A percentile compares a stretch with the other conserved stretches of the same genome.
Conservation (phyloP, 2,329 filamentous ascomycete genomes). For the Ophiostoma australiae region DNA sequence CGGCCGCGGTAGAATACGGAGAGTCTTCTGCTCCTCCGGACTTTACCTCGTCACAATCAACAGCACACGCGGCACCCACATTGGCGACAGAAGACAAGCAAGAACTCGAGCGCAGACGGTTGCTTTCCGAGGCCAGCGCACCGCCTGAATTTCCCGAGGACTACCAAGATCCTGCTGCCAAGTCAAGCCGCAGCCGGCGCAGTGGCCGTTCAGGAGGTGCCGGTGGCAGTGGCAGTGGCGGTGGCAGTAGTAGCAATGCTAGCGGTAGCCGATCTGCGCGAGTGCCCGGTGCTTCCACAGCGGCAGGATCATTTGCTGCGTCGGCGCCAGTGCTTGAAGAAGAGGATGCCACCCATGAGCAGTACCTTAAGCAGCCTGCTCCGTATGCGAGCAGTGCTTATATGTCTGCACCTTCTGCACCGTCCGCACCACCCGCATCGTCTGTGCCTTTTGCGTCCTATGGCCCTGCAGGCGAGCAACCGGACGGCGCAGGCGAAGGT, state of each 20-base stretch:
- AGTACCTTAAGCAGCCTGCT: not conserved
- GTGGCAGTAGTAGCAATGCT: not conserved
- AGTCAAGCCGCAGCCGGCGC: slow-evolving; percentile 24
- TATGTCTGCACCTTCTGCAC: not conserved
- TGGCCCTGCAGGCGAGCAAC: not conserved
- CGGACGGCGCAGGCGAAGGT: not conserved
- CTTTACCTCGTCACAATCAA: slow-evolving; percentile 2
- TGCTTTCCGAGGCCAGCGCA: slow-evolving; percentile 61
- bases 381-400: not conserved
- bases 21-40: not conserved
- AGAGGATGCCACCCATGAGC: slow-evolving; percentile 38
- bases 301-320: slow-evolving; percentile 33
- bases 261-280: not conserved
- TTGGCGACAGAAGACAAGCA: slow-evolving; percentile 65
- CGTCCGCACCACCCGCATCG: not conserved
- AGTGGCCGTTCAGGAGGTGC: not conserved
- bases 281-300: not conserved
- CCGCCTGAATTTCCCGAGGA: slow-evolving; percentile 56
- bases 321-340: slow-evolving; percentile 56
- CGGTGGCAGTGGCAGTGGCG: slow-evolving; percentile 5
- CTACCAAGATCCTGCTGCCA: slow-evolving; percentile 36
- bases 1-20: not conserved
- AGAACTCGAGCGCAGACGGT: slow-evolving; percentile 63
- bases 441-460: not conserved
- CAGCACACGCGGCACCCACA: slow-evolving; percentile 30